phyloP scores from a whole-genome alignment of 2,329 filamentous ascomycete species.

The Lasiodiplodia gonubiensis region DNA sequence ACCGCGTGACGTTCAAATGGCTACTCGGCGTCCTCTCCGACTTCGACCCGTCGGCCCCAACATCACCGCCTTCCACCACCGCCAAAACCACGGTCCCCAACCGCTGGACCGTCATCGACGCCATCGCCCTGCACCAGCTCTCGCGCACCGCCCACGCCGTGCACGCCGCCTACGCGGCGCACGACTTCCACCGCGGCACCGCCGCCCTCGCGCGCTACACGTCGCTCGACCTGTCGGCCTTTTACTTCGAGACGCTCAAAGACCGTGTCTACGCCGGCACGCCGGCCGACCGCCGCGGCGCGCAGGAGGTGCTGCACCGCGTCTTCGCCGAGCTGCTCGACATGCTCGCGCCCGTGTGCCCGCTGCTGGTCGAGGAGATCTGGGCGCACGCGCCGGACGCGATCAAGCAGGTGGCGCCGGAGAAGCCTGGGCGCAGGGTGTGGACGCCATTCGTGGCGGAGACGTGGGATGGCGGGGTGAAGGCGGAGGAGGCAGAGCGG shows the following conservation, averaged over 20 bases:
- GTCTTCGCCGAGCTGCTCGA: conserved; percentile 75
- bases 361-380: conserved; percentile 83
- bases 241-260: conserved; percentile 92
- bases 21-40: conserved; percentile 70
- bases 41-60: conserved; percentile 43
- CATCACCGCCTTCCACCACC: conserved; percentile 18
- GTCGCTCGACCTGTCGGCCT: conserved; percentile 81
- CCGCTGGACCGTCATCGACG: conserved; percentile 41
- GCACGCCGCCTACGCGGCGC: conserved; percentile 67
- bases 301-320: conserved; percentile 62
- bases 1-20: conserved; percentile 89
- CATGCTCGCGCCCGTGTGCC: conserved; percentile 81
- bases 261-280: conserved; percentile 88
- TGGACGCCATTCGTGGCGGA: conserved; percentile 36
- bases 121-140: conserved; percentile 79
- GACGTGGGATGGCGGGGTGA: background rate
- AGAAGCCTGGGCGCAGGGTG: conserved; percentile 34
- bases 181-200: conserved; percentile 83
- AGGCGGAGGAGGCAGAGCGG: conserved; percentile 38
- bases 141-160: conserved; percentile 69
- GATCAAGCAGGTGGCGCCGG: conserved; percentile 53
- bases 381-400: conserved; percentile 76
- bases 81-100: conserved; percentile 9
- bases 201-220: conserved; percentile 80
- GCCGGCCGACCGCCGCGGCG: conserved; percentile 63